These are phyloP conservation scores for Rhodocollybia butyracea DNA, from an alignment of 768 basidiomycete species.

Conservation along the genomic window DNA sequence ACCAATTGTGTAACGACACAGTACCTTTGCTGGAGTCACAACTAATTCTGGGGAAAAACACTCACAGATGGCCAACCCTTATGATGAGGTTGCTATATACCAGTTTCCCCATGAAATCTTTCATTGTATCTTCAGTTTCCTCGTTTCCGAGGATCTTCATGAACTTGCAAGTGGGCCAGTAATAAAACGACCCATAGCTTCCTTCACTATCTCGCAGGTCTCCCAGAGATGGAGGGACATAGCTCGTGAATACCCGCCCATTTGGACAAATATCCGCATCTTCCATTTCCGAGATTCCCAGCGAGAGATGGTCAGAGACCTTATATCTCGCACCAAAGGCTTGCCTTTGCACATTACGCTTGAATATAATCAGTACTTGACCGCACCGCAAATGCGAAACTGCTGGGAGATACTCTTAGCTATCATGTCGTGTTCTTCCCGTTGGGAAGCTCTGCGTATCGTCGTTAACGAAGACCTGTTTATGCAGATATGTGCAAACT, in stretches of 20 bases:
- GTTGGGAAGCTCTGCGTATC: neutral
- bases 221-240: conserved; percentile 6
- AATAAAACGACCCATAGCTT: neutral
- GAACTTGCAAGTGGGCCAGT: neutral
- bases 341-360: neutral
- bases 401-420: neutral
- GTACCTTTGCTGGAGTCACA: too few relatives aligned
- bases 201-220: conserved; percentile 4
- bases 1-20: too few relatives aligned
- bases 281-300: conserved; percentile 4
- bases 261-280: conserved; percentile 4
- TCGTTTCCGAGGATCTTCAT: neutral
- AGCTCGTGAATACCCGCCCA: neutral
- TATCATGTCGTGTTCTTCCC: neutral
- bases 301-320: neutral
- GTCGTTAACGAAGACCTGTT: neutral
- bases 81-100: conserved; percentile 5
- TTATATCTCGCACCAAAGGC: neutral
- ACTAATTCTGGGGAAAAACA: too few relatives aligned
- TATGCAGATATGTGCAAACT: neutral
- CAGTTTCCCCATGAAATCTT: neutral
- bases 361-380: neutral
- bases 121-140: neutral
- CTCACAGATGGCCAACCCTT: neutral
- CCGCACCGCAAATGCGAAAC: neutral